Percentiles rank a stretch among this genome's conserved stretches.
Conservation (phyloP, 169 alveolate genomes). For the Eimeria sp. region DNA sequence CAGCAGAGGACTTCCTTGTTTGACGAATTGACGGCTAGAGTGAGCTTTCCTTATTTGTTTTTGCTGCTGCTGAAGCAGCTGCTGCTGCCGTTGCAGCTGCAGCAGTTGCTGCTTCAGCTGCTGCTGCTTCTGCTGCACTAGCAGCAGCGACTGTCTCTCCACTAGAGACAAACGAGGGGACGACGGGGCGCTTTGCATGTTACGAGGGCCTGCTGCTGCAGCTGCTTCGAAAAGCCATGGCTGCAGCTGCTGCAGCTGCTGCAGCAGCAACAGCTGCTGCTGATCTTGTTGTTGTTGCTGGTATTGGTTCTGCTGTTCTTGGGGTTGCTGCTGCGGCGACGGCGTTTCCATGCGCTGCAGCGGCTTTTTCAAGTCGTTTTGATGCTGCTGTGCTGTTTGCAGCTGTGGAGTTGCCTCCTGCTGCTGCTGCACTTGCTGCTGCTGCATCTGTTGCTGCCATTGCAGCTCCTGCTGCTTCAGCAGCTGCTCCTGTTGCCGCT, state of each 20-base stretch:
- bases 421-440: not conserved
- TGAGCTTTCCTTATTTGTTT: not conserved
- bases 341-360: not conserved
- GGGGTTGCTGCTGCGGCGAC: not conserved
- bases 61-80: not conserved
- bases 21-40: not conserved
- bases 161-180: conserved; percentile 6
- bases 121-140: conserved; percentile 19
- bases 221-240: not conserved
- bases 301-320: conserved; percentile 1
- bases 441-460: not conserved
- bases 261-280: not conserved
- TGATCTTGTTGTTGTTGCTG: not conserved
- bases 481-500: not conserved
- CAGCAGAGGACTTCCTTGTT: not conserved
- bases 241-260: conserved; percentile 20
- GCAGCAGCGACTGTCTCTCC: conserved; percentile 19
- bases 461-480: not conserved
- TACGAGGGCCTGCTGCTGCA: not conserved
- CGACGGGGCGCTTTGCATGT: not conserved
- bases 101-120: not conserved
- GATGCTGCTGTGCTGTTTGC: not conserved
- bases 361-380: not conserved
- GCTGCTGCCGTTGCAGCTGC: conserved; percentile 5
- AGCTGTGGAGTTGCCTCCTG: not conserved